Evolutionary conservation across 2,329 filamentous ascomycete genomes (phyloP).

Genomic region (Aspergillus versicolor): DNA sequence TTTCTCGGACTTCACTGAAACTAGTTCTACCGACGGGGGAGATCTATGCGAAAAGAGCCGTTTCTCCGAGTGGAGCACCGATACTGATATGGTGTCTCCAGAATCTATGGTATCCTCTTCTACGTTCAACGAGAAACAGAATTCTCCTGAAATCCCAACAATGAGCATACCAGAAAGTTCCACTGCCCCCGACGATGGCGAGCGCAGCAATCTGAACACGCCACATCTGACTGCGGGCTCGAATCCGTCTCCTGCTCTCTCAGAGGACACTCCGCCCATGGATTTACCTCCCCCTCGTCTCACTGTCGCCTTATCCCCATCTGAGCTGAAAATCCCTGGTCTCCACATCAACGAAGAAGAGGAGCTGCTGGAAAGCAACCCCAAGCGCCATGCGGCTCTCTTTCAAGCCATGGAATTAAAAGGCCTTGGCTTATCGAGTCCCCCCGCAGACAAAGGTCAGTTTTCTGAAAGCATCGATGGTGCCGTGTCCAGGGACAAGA

Average conservation of each 20-base stretch:
- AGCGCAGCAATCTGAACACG: constrained; percentile 36
- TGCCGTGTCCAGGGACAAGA: constrained; percentile 3
- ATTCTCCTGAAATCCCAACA: constrained; percentile 20
- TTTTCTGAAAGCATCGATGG: constrained; percentile 17
- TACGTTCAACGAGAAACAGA: constrained; percentile 30
- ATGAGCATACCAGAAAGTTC: constrained; percentile 24
- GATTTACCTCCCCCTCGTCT: constrained; percentile 26
- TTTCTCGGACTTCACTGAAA: constrained; percentile 43
- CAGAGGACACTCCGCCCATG: constrained; percentile 26
- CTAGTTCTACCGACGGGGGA: constrained; percentile 28
- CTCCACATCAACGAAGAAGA: constrained; percentile 35
- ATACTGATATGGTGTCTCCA: constrained; percentile 35
- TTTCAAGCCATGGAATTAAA: constrained; percentile 33
- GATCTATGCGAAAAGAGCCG: constrained; percentile 36
- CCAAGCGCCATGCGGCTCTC: constrained; percentile 39
- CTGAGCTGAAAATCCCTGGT: constrained; percentile 29
- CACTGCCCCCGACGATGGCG: constrained; percentile 21
- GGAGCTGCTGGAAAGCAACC: constrained; percentile 32
- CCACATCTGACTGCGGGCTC: constrained; percentile 35
- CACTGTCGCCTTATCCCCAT: constrained; percentile 26
- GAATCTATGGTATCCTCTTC: constrained; percentile 38
- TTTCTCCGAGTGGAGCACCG: constrained; percentile 43
- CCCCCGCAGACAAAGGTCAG: constrained; percentile 23
- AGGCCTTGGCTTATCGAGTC: constrained; percentile 26
- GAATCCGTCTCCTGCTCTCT: constrained; percentile 29